A percentile compares a stretch with the other conserved stretches of the same genome.
phyloP scores from a whole-genome alignment of 805 yeast genomes.

The Schwanniomyces polymorphus region DNA sequence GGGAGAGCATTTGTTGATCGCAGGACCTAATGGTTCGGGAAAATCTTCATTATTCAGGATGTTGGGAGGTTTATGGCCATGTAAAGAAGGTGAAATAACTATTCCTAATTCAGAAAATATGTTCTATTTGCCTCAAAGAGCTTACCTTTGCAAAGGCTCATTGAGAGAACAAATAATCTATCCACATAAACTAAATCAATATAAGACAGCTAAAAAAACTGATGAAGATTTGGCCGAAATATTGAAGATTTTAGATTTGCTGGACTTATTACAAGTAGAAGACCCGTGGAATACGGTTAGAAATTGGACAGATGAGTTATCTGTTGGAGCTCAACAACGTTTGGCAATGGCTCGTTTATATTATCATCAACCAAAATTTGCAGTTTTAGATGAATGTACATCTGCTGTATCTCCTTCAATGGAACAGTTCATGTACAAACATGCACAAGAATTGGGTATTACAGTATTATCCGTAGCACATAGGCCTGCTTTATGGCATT shows the following conservation, averaged over 20 bases:
- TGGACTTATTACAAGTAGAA: conserved; percentile 46
- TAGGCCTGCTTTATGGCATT: conserved; percentile 89
- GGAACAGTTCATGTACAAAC: conserved; percentile 85
- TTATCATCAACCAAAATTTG: conserved; percentile 89
- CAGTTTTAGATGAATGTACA: conserved; percentile 94
- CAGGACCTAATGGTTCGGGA: conserved; percentile 97
- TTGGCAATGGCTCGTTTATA: conserved; percentile 91
- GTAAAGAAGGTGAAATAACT: conserved; percentile 54
- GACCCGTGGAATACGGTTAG: conserved; percentile 64
- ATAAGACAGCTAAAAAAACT: conserved; percentile 35
- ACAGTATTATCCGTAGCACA: conserved; percentile 90
- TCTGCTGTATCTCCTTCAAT: conserved; percentile 89
- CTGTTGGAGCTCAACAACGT: conserved; percentile 91
- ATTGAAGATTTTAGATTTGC: conserved; percentile 57
- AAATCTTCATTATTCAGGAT: conserved; percentile 89
- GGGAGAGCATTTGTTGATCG: conserved; percentile 84
- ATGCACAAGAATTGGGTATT: conserved; percentile 76
- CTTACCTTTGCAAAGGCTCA: conserved; percentile 78
- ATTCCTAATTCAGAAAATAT: conserved; percentile 68
- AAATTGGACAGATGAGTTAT: conserved; percentile 87
- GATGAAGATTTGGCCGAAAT: conserved; percentile 55
- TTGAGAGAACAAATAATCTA: conserved; percentile 87
- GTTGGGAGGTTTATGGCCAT: conserved; percentile 93
- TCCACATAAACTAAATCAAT: conserved; percentile 71
- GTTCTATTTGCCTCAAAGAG: conserved; percentile 90